Percentiles rank a stretch among this genome's conserved stretches.
Conservation (phyloP, 176 grass and related monocot species). For the Phragmites australis region DNA sequence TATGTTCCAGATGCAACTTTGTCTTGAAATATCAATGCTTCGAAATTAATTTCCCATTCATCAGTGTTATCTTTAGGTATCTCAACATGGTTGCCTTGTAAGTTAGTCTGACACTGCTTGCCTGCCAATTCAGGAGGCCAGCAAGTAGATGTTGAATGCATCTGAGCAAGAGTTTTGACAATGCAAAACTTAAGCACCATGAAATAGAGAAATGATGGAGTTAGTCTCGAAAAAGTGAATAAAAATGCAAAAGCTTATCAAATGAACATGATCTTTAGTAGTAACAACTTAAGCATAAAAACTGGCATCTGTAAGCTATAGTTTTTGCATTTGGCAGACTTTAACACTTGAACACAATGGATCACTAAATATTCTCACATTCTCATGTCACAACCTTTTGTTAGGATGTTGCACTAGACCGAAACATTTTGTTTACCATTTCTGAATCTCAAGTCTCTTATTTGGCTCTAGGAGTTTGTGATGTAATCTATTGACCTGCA, state of each 20-base stretch:
- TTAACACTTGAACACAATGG: neutral
- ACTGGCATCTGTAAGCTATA: neutral
- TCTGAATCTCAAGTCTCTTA: neutral
- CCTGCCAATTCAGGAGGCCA: slow-evolving; percentile 47
- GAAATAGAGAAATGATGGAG: neutral
- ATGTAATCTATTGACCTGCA: neutral
- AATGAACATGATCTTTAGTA: neutral
- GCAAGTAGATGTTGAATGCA: slow-evolving; percentile 36
- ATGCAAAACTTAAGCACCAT: slow-evolving; percentile 6
- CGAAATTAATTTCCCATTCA: slow-evolving; percentile 74
- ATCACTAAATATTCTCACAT: neutral
- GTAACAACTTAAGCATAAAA: neutral
- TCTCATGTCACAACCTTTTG: neutral
- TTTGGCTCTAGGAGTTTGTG: neutral
- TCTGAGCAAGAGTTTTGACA: slow-evolving; percentile 33
- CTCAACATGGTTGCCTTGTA: slow-evolving; percentile 45
- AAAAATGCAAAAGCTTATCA: neutral
- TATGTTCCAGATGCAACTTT: slow-evolving; percentile 81
- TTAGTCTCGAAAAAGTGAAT: neutral
- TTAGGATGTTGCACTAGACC: neutral
- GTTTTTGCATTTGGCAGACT: neutral
- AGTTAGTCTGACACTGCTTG: neutral
- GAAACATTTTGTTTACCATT: neutral
- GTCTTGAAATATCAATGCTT: slow-evolving; percentile 49
- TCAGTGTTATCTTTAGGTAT: slow-evolving; percentile 67